phyloP scores from a whole-genome alignment of 73 alveolate species.

The Tetrahymena elliotti region DNA sequence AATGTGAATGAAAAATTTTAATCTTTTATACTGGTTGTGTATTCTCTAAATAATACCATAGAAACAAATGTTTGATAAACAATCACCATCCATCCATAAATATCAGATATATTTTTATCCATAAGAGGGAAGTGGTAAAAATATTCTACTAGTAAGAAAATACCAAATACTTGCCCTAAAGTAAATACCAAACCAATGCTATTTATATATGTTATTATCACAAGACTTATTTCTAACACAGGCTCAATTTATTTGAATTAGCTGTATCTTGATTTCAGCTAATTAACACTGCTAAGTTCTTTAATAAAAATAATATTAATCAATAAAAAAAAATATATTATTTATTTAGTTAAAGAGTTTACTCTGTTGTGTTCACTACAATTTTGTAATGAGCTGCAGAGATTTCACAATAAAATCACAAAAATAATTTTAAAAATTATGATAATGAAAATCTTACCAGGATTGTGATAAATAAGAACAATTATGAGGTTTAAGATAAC shows the following conservation, averaged over 20 bases:
- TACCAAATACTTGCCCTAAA: background rate
- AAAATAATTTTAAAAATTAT: too few relatives aligned
- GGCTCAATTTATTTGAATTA: background rate
- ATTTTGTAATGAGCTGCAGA: too few relatives aligned
- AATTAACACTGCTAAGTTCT: background rate
- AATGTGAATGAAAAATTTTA: background rate
- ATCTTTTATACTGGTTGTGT: background rate
- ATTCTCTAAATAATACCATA: background rate
- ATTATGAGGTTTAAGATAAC: background rate
- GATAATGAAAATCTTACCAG: background rate
- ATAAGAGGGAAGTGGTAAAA: background rate
- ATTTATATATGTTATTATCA: background rate
- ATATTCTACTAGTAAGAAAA: background rate
- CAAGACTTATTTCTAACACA: background rate
- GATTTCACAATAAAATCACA: too few relatives aligned
- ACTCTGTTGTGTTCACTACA: too few relatives aligned
- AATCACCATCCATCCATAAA: background rate
- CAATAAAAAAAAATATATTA: too few relatives aligned
- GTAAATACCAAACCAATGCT: background rate
- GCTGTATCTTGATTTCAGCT: background rate
- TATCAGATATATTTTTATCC: background rate
- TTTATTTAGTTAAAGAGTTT: too few relatives aligned
- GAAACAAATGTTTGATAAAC: background rate
- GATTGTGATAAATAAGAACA: background rate
- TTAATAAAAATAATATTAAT: background rate